Base-by-base conservation (phyloP, 1,139 yeast genomes). In the Lodderomyces parapsilosis region DNA sequence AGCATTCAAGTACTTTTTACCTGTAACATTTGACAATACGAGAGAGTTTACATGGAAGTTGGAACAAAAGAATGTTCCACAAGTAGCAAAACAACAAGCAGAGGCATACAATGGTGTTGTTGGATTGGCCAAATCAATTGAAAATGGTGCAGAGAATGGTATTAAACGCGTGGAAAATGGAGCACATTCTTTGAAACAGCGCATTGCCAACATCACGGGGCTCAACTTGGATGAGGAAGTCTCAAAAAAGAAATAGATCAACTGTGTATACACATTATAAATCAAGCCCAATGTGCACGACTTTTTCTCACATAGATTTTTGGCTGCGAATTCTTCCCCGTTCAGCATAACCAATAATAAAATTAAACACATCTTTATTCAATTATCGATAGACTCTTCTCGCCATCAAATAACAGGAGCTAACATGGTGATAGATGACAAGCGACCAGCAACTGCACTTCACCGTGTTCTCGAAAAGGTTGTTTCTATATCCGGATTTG, bases 1-100 rank as follows among this genome's bases (percentile, higher is more conserved):
- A 10, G 83, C 96, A 1, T 88, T 90, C 66, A 78, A 74, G 47
- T 78, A 81, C 62, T 83, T 86, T 52, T 73, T 91, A 54, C 99
- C 99, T 20, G 66, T 74, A 37, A 90, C 99, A 0, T 88, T 79
- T 56, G 59, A 61, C 34, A 89, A 87, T 60, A 81, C 91, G 8
- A 68, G 76, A 18, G 65, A 67, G 9, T 80, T 85, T 51, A 64
- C 80, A 2, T 84, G 91, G 81, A 71, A 70, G 42, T 71, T 81
- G 51, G 96, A 93, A 63, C 71, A 81, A 59, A 63, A 74, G 45
- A 70, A 74, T 36, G 68, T 85, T 43, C 95, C 96, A 2, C 71
- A 68, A 34, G 62, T 89, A 36, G 90, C 94, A 7, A 66, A 77
- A 40, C 80, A 78, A 46, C 97, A 91, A 56, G 65, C 71, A 41